A percentile compares a stretch with the other conserved stretches of the same genome.
These are phyloP conservation scores for Schwanniomyces yamadae DNA, from an alignment of 805 yeast species.

Conservation along the genomic window DNA sequence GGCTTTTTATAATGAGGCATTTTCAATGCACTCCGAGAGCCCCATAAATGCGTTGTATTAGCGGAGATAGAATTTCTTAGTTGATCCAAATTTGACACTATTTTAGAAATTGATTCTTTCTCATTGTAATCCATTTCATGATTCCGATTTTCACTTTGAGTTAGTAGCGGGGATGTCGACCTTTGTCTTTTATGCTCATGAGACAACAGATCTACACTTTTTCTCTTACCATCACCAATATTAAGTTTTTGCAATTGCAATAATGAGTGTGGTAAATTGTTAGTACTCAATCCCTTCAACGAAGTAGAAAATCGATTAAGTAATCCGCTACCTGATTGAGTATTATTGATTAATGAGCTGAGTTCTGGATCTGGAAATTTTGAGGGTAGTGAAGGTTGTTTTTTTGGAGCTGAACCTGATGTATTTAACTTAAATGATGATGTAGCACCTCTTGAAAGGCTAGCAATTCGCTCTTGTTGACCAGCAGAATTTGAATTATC, in stretches of 20 bases:
- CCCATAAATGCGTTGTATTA: conserved; percentile 9
- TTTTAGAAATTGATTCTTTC: conserved; percentile 11
- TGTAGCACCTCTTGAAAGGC: conserved; percentile 19
- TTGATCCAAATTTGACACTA: conserved; percentile 13
- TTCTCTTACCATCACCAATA: conserved; percentile 4
- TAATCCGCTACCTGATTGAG: conserved; percentile 3
- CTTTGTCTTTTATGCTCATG: conserved; percentile 6
- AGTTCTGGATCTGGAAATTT: conserved; percentile 9
- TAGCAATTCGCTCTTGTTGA: conserved; percentile 22
- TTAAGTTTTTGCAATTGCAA: conserved; percentile 9
- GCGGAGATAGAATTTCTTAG: conserved; percentile 12
- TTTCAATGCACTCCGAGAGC: conserved; percentile 12
- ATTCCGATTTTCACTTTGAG: not conserved
- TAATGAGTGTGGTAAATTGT: conserved; percentile 6
- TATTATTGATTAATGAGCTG: conserved; percentile 8
- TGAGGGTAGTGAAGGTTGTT: conserved; percentile 8
- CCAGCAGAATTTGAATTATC: conserved; percentile 19
- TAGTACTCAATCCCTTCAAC: conserved; percentile 1
- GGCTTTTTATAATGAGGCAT: conserved; percentile 28
- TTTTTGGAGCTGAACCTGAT: not conserved
- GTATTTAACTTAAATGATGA: conserved; percentile 6
- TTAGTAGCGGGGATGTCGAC: conserved; percentile 2
- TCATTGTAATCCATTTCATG: conserved; percentile 4
- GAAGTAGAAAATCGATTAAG: conserved; percentile 7
- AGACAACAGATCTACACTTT: conserved; percentile 1